Evolutionary conservation across 2,329 filamentous ascomycete species (phyloP).

Genomic region (Fusarium sp.): DNA sequence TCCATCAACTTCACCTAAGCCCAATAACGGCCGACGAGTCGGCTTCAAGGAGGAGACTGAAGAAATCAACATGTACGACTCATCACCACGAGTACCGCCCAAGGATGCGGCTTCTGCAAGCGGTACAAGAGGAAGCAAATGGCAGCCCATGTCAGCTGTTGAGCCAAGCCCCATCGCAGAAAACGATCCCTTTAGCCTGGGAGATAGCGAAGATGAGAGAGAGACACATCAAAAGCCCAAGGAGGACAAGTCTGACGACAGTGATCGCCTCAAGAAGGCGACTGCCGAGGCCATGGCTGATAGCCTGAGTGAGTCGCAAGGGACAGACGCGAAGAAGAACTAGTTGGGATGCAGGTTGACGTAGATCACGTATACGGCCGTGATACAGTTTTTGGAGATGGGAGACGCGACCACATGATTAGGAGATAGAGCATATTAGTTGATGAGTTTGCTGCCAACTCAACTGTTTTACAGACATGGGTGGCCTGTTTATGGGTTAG

Average conservation of each 20-base stretch:
- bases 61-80: conserved; percentile 82
- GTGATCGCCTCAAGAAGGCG: conserved; percentile 73
- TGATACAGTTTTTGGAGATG: neutral
- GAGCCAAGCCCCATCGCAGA: conserved; percentile 85
- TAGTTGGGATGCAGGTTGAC: conserved; percentile 32
- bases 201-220: conserved; percentile 95
- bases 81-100: conserved; percentile 67
- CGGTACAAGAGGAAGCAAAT: conserved; percentile 86
- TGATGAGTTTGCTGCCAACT: conserved; percentile 21
- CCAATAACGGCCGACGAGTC: conserved; percentile 64
- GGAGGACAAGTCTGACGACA: conserved; percentile 67
- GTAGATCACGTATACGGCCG: neutral
- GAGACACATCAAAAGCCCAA: conserved; percentile 67
- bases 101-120: conserved; percentile 62
- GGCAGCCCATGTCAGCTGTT: conserved; percentile 91
- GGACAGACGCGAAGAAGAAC: conserved; percentile 52
- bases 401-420: neutral
- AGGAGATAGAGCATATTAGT: conserved; percentile 15
- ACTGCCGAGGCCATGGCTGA: conserved; percentile 72
- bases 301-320: conserved; percentile 60
- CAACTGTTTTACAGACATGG: conserved; percentile 14
- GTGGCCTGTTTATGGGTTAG: conserved; percentile 31
- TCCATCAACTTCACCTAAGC: conserved; percentile 64
- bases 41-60: conserved; percentile 75
- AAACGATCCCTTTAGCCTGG: conserved; percentile 96